A percentile compares a stretch with the other conserved stretches of the same genome.
phyloP scores from a whole-genome alignment of 2,329 filamentous ascomycete species.

The Xylariaceae sp. region DNA sequence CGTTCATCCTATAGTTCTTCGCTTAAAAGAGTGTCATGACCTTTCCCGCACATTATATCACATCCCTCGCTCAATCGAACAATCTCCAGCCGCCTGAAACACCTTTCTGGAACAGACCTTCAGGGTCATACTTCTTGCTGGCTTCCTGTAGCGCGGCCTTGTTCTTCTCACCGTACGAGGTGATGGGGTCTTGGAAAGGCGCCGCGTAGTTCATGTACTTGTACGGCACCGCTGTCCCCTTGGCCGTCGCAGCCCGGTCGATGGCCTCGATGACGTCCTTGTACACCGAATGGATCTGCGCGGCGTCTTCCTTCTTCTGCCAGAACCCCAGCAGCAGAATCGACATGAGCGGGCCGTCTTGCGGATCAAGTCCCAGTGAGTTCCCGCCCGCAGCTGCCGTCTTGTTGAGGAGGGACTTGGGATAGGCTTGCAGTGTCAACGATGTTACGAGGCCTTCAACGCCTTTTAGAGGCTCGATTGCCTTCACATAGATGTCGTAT shows the following conservation, averaged over 20 bases:
- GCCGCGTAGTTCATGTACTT: conserved; percentile 5
- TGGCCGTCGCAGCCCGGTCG: neutral
- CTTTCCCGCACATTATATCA: no score
- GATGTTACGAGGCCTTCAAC: conserved; percentile 15
- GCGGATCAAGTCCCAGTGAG: neutral
- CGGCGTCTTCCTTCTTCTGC: neutral
- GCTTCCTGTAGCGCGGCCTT: neutral
- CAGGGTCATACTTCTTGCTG: conserved; percentile 4
- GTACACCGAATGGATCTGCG: neutral
- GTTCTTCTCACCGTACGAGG: neutral
- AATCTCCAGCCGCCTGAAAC: neutral
- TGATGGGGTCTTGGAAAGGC: conserved; percentile 1
- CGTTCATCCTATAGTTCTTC: no score
- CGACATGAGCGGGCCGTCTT: neutral
- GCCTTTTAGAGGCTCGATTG: conserved; percentile 15
- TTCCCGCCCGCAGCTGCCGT: neutral
- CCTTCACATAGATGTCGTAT: conserved; percentile 6
- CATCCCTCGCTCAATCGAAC: neutral
- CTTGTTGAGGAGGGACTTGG: conserved; percentile 15
- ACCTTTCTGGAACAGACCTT: conserved; percentile 1
- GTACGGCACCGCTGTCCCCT: neutral
- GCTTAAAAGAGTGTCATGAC: no score
- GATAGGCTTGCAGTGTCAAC: conserved; percentile 19
- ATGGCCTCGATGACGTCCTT: neutral
- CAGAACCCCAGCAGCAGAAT: neutral